Conservation (phyloP, 2,329 filamentous ascomycete species). For the Fusarium sp. region DNA sequence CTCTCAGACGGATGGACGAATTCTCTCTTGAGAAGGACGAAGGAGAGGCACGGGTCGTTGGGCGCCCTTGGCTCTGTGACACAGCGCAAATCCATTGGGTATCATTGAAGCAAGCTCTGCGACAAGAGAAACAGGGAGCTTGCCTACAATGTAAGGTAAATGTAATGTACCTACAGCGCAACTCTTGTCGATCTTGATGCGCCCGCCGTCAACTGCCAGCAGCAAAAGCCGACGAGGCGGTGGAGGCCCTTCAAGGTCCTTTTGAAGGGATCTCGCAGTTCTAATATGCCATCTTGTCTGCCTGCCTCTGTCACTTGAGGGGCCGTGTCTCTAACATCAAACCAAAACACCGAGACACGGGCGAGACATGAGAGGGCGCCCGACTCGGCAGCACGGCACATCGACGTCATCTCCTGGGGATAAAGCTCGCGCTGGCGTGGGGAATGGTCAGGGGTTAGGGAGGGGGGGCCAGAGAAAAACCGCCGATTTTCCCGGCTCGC, state of each 20-base stretch:
- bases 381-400: slow-evolving; percentile 44
- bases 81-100: slow-evolving; percentile 23
- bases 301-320: not conserved
- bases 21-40: not conserved
- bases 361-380: slow-evolving; percentile 15
- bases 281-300: not conserved
- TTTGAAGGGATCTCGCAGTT: slow-evolving; percentile 11
- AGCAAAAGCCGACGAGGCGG: slow-evolving; percentile 18
- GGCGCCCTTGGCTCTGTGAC: slow-evolving; percentile 22
- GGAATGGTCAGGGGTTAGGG: slow-evolving; percentile 32
- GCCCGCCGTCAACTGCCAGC: slow-evolving; percentile 16
- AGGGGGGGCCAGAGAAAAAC: slow-evolving; percentile 16
- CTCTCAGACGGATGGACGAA: slow-evolving; percentile 9
- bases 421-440: slow-evolving; percentile 24
- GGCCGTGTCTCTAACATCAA: slow-evolving; percentile 26
- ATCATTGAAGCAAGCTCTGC: slow-evolving; percentile 21
- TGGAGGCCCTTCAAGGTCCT: slow-evolving; percentile 12
- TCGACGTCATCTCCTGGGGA: slow-evolving; percentile 41
- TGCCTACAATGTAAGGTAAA: not conserved
- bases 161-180: slow-evolving; percentile 1
- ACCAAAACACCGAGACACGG: slow-evolving; percentile 22
- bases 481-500: slow-evolving; percentile 44
- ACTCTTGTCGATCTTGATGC: slow-evolving; percentile 31
- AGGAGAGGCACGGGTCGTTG: slow-evolving; percentile 19
- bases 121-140: slow-evolving; percentile 30